phyloP scores from a whole-genome alignment of 2,329 filamentous ascomycete species.

The Diplodia seriata region DNA sequence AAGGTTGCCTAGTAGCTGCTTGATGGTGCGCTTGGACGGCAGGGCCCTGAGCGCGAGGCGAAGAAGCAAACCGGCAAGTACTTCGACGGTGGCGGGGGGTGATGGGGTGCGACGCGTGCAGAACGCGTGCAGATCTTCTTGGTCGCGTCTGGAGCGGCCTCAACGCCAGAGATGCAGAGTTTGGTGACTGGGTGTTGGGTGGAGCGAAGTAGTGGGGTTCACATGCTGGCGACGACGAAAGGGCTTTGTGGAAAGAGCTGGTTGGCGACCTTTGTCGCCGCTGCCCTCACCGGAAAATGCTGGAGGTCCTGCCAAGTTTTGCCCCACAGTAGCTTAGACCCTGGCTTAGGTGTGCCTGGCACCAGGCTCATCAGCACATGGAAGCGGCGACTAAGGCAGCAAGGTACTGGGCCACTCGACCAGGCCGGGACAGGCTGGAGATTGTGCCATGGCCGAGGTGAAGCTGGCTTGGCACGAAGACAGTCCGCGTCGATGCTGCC shows the following conservation, averaged over 20 bases:
- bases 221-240: conserved; percentile 6
- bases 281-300: conserved; percentile 7
- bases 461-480: conserved; percentile 27
- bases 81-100: background rate
- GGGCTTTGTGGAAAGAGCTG: background rate
- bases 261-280: conserved; percentile 21
- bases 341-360: background rate
- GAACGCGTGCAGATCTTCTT: background rate
- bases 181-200: background rate
- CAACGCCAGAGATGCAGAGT: background rate
- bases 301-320: background rate
- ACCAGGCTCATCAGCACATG: background rate
- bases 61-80: conserved; percentile 1
- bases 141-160: background rate
- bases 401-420: background rate
- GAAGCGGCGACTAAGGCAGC: background rate
- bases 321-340: conserved; percentile 27
- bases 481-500: conserved; percentile 9
- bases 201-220: conserved; percentile 9
- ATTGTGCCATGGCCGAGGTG: conserved; percentile 13
- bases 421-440: background rate
- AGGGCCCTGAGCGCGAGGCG: background rate
- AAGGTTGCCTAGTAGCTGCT: conserved; percentile 7
- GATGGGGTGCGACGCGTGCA: conserved; percentile 7
- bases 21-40: background rate